Base-by-base conservation (phyloP, 371 early-diverging fungal genomes). In the Mortierella sp. region DNA sequence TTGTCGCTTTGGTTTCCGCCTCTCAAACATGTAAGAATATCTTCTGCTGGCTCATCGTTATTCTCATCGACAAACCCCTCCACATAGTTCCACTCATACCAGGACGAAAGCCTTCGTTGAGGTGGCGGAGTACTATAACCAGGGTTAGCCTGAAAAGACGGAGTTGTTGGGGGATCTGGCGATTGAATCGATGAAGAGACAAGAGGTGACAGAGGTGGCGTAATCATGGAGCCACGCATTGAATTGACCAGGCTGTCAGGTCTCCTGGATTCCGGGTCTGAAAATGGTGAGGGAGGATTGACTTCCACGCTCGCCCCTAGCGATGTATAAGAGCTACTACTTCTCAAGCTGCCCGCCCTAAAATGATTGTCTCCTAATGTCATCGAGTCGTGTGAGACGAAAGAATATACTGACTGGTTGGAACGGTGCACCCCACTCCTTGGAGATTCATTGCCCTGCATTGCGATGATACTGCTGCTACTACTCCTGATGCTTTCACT, bases 21-120 rank as follows among this genome's bases (percentile, higher is more conserved):
- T 11, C 21, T 60, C 21, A 60, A 21, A 11, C 40, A 40, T 15
- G 22, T 19, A 41, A 60, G 60, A 6, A 60, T 60, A 60, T 60
- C 60, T 13, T 58, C 58, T 21, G 58, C 33, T 2, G 58, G 58
- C 1, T 58, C 58, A 1, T 58, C 33, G 4, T 38, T 11, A 10
- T 3, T 13, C 6, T 40, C 60, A 36, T 60, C 60, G 5, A n/a
- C 38, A 41, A 60, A 60, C 9, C 60, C 60, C 9, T 60, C 60
- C 7, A 40, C n/a, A 60, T 60, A 60, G 19, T 41, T 40, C 60
- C 60, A 60, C 40, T 36, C 60, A 40, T 60, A 19, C 60, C 67
- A 47, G 62, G 65, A 32, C 63, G 64, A 24, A 6, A 57, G 24
- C 59, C 67, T 57, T 36, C 58, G 41, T 7, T 22, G 50, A 15